Percentiles rank a stretch among this genome's conserved stretches.
Conservation (phyloP, 2,329 filamentous ascomycete genomes). For the Alternaria consortialis region DNA sequence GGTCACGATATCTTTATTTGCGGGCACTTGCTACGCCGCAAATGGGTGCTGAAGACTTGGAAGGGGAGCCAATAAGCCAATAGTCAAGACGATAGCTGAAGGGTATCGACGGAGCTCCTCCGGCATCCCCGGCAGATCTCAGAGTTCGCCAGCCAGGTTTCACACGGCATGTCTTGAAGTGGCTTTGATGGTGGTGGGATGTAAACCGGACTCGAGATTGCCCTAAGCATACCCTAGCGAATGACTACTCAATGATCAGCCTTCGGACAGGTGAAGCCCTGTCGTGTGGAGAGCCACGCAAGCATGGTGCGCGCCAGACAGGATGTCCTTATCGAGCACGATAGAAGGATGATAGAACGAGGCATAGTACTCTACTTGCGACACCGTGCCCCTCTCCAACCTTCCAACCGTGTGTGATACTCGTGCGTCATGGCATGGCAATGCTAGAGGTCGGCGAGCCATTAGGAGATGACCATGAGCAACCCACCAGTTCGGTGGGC, state of each 20-base stretch:
- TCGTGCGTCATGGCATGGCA: constrained; percentile 14
- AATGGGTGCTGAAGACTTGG: constrained; percentile 18
- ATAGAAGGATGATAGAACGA: constrained; percentile 11
- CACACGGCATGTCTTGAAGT: constrained; percentile 31
- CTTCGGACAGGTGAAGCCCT: constrained; percentile 34
- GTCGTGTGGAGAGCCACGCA: constrained; percentile 27
- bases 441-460: constrained; percentile 9
- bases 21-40: constrained; percentile 15
- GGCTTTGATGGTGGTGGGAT: constrained; percentile 23
- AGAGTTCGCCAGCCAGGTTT: constrained; percentile 38
- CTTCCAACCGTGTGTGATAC: constrained; percentile 13
- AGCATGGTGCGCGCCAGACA: constrained; percentile 29
- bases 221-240: constrained; percentile 31
- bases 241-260: constrained; percentile 41
- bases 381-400: constrained; percentile 28
- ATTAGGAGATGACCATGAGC: constrained; percentile 7
- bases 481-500: constrained; percentile 20
- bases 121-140: constrained; percentile 29
- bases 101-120: constrained; percentile 10
- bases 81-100: constrained; percentile 21
- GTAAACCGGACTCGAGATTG: constrained; percentile 38
- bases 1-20: constrained; percentile 11
- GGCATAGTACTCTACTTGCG: constrained; percentile 33
- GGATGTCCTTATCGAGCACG: constrained; percentile 19
- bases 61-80: constrained; percentile 13